Evolutionary conservation across 495 filamentous ascomycete genomes (phyloP).

Genomic region (Durotheca rogersii): DNA sequence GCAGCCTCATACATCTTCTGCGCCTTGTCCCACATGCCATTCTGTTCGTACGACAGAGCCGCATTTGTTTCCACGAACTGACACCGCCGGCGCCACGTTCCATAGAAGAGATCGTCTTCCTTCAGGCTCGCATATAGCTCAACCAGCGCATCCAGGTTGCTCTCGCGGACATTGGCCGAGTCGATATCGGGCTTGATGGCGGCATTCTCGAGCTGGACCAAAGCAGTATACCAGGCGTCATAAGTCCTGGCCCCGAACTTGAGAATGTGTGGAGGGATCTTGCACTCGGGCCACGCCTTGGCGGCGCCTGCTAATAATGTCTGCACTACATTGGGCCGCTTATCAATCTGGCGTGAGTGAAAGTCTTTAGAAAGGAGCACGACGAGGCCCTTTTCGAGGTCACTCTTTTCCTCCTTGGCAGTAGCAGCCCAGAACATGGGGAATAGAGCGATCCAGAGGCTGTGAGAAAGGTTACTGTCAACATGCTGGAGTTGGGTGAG

Average conservation of each 20-base stretch:
- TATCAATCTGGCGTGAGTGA: slow-evolving; percentile 89
- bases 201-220: slow-evolving; percentile 78
- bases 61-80: slow-evolving; percentile 96
- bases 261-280: slow-evolving; percentile 91
- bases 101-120: slow-evolving; percentile 97
- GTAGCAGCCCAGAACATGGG: slow-evolving; percentile 90
- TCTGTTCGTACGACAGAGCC: slow-evolving; percentile 95
- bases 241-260: slow-evolving; percentile 90
- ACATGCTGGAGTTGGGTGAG: slow-evolving; percentile 93
- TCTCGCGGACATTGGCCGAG: slow-evolving; percentile 78
- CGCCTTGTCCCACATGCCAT: slow-evolving; percentile 98
- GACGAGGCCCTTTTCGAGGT: slow-evolving; percentile 86
- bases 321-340: slow-evolving; percentile 90
- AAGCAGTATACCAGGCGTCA: slow-evolving; percentile 91
- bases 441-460: slow-evolving; percentile 89
- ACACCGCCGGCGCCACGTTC: slow-evolving; percentile 91
- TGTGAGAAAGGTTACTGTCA: slow-evolving; percentile 72
- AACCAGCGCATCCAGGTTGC: slow-evolving; percentile 89
- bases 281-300: slow-evolving; percentile 77
- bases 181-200: slow-evolving; percentile 83
- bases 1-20: slow-evolving; percentile 94
- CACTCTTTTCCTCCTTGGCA: slow-evolving; percentile 81
- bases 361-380: slow-evolving; percentile 88
- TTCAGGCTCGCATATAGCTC: slow-evolving; percentile 86
- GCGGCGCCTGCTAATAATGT: slow-evolving; percentile 84